Evolutionary conservation across 2,329 filamentous ascomycete species (phyloP).

Genomic region (Periconia macrospinosa): DNA sequence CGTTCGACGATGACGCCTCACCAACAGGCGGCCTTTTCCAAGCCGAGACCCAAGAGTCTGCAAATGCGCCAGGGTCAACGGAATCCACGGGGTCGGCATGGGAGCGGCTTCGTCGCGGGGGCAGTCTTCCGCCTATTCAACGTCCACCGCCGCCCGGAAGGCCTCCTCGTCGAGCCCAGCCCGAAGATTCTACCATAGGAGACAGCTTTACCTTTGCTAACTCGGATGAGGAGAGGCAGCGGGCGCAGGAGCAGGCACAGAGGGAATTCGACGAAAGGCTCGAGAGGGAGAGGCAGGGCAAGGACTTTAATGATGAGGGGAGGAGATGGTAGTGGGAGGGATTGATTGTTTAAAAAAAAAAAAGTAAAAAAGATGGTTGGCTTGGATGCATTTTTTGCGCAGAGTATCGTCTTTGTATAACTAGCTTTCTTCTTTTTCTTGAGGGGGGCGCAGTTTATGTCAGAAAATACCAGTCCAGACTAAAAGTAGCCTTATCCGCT

Average conservation of each 20-base stretch:
- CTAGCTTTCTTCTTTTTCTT: too few relatives aligned
- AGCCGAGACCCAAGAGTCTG: slow-evolving; percentile 27
- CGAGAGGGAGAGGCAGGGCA: slow-evolving; percentile 52
- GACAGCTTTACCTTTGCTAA: slow-evolving; percentile 51
- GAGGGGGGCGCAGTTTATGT: too few relatives aligned
- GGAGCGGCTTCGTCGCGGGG: slow-evolving; percentile 47
- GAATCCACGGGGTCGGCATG: slow-evolving; percentile 41
- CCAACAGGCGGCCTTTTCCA: slow-evolving; percentile 42
- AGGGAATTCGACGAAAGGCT: slow-evolving; percentile 53
- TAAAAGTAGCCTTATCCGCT: too few relatives aligned
- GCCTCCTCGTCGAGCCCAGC: slow-evolving; percentile 26
- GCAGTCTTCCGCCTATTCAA: slow-evolving; percentile 16
- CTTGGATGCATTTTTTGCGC: neutral
- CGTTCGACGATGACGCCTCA: slow-evolving; percentile 40
- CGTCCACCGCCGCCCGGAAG: slow-evolving; percentile 16
- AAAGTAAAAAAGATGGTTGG: neutral
- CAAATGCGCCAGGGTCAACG: slow-evolving; percentile 13
- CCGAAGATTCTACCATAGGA: slow-evolving; percentile 36
- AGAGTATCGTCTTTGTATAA: neutral
- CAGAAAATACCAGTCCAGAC: too few relatives aligned
- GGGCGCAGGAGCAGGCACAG: slow-evolving; percentile 51
- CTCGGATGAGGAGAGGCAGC: slow-evolving; percentile 46
- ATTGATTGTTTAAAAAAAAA: neutral
- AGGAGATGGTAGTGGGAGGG: slow-evolving; percentile 31
- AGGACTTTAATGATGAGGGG: slow-evolving; percentile 41